A percentile compares a stretch with the other conserved stretches of the same genome.
Conservation (phyloP, 192 early-diverging fungal genomes). For the Funneliformis geosporum region DNA sequence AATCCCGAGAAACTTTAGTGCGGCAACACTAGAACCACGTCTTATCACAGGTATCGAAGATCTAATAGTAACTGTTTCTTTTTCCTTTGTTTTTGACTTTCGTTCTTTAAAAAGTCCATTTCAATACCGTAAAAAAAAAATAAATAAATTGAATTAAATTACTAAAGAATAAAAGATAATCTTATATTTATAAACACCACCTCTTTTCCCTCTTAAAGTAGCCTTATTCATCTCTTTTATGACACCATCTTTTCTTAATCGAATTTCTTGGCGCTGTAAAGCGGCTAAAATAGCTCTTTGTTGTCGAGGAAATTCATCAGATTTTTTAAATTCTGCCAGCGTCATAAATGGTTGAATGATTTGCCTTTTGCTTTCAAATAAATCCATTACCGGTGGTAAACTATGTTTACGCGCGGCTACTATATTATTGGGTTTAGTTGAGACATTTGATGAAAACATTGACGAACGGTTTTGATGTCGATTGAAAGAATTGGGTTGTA, state of each 20-base stretch:
- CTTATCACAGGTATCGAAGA: background rate
- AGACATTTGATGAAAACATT: background rate
- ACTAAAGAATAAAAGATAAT: background rate
- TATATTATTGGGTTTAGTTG: background rate
- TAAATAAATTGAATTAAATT: background rate
- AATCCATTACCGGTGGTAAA: slow-evolving; percentile 4
- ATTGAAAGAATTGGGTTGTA: background rate
- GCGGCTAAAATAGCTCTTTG: slow-evolving; percentile 40
- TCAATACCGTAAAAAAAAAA: background rate
- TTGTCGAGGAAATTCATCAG: slow-evolving; percentile 41
- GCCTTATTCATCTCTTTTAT: slow-evolving; percentile 42
- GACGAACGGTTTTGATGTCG: slow-evolving; percentile 2
- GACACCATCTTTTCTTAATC: slow-evolving; percentile 40
- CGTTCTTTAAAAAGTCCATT: slow-evolving; percentile 8
- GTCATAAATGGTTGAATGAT: slow-evolving; percentile 41
- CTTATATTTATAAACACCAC: slow-evolving; percentile 17
- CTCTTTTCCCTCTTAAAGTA: slow-evolving; percentile 46
- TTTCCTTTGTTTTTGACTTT: slow-evolving; percentile 18
- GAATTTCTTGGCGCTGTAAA: slow-evolving; percentile 43
- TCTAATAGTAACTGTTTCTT: background rate
- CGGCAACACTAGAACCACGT: background rate
- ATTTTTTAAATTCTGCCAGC: slow-evolving; percentile 42
- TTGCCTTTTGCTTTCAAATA: slow-evolving; percentile 21
- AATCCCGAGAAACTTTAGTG: slow-evolving; percentile 26
- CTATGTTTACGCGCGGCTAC: background rate